phyloP scores from a whole-genome alignment of 1,139 yeast species.

The Wickerhamiella infanticola region DNA sequence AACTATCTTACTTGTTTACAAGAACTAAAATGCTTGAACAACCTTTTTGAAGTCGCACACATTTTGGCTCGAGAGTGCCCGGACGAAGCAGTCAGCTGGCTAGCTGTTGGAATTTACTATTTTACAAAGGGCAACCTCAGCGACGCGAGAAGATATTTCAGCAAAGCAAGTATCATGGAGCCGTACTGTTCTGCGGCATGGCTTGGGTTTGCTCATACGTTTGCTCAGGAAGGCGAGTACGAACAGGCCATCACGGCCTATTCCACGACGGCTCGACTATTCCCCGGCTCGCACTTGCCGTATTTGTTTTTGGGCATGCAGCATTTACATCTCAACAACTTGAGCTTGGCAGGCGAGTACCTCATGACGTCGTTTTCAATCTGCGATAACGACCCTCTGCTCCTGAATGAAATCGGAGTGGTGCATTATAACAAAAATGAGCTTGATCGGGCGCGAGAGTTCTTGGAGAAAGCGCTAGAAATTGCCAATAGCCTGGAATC shows the following conservation, averaged over 20 bases:
- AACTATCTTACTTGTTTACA: conserved; percentile 70
- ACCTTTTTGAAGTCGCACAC: conserved; percentile 67
- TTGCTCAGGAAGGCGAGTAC: conserved; percentile 95
- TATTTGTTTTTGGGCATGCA: conserved; percentile 91
- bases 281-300: conserved; percentile 91
- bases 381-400: conserved; percentile 71
- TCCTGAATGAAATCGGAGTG: conserved; percentile 87
- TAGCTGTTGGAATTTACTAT: conserved; percentile 85
- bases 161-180: conserved; percentile 75
- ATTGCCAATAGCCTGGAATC: conserved; percentile 58
- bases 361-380: conserved; percentile 58
- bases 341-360: conserved; percentile 75
- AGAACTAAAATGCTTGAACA: conserved; percentile 72
- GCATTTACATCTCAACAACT: conserved; percentile 73
- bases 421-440: conserved; percentile 66
- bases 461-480: conserved; percentile 54
- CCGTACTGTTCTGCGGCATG: conserved; percentile 94
- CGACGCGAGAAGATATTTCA: conserved; percentile 78
- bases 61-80: conserved; percentile 80
- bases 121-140: conserved; percentile 54
- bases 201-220: conserved; percentile 97
- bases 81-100: conserved; percentile 73
- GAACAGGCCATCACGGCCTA: conserved; percentile 97
- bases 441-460: conserved; percentile 50
- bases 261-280: conserved; percentile 85